Evolutionary conservation across 2,329 filamentous ascomycete genomes (phyloP), one percentile per base, ranked within the genome.

Genomic region (Xylariaceae sp.): DNA sequence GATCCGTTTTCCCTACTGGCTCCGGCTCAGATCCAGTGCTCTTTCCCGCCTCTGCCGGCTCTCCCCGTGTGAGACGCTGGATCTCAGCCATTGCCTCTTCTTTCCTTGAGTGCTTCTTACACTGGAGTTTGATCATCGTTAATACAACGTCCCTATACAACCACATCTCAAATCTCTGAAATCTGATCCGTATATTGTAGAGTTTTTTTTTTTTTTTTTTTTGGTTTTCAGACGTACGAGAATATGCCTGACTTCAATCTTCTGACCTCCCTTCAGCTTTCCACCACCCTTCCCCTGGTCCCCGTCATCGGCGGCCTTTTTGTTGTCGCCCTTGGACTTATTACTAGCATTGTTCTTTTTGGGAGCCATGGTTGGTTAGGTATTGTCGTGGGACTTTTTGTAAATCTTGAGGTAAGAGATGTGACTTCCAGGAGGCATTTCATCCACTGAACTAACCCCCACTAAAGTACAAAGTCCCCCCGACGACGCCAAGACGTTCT

Each of bases 31-130:
- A 53, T 40, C 32, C 30, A n/a, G 50, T 6, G 44, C 11, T 37
- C 26, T 30, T 44, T 11, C 43, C 43, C 9, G 50, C 54, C 37
- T 58, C 56, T 47, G 56, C 53, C 6, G 56, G 53, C 1, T 58
- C 56, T 35, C 56, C 56, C n/a, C 56, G 51, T 9, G 56, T 56
- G 19, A 58, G 56, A 37, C 56, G 56, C 27, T 58, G 56, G 50
- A 91, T 71, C 71, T 89, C 86, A 54, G 79, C 80, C 12, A 90
- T 69, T 0, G 88, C 88, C 67, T 89, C 85, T 66, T 90, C 87
- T 67, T 89, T 91, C 70, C 85, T 89, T n/a, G 76, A 73, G 67
- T 89, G 84, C 67, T 91, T 91, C 68, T 85, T 85, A 64, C 88
- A 91, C 74, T 85, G 47, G 12, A 31, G 19, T 47, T n/a, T 35